Percentiles rank a stretch among this genome's conserved stretches.
Conservation (phyloP, 352 stramenopile species). For the Phytophthora rubi region DNA sequence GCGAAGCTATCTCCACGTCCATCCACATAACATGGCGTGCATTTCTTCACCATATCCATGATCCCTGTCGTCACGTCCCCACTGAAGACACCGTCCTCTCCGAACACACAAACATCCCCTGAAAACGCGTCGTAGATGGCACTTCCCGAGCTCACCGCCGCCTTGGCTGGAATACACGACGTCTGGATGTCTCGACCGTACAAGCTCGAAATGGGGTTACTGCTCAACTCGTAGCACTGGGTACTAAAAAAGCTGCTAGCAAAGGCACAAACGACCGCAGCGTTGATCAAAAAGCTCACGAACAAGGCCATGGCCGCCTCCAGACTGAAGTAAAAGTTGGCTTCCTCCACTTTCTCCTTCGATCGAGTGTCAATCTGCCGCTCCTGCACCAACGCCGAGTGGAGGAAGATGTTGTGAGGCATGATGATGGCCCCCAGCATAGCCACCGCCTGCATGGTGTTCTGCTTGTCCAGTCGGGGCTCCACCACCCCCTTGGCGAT, state of each 20-base stretch:
- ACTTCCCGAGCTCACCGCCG: conserved; percentile 54
- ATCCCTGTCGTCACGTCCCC: conserved; percentile 8
- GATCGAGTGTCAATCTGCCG: conserved; percentile 33
- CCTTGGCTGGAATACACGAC: conserved; percentile 61
- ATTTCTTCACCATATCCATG: conserved; percentile 18
- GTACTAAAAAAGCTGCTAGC: conserved; percentile 90
- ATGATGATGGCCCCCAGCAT: conserved; percentile 94
- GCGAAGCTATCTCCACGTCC: conserved; percentile 19
- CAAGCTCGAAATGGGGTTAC: conserved; percentile 57
- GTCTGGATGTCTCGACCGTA: conserved; percentile 65
- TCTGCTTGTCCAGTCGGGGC: conserved; percentile 65
- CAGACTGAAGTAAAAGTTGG: conserved; percentile 88
- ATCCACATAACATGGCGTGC: conserved; percentile 63
- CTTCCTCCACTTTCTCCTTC: conserved; percentile 48
- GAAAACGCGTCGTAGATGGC: conserved; percentile 69
- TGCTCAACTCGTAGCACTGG: conserved; percentile 54
- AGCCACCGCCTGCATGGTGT: conserved; percentile 68
- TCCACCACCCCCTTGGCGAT: conserved; percentile 77
- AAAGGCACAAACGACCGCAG: conserved; percentile 90
- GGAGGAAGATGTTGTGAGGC: conserved; percentile 96
- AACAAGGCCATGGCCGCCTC: conserved; percentile 86
- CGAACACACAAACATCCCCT: conserved; percentile 59
- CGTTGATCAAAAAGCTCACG: conserved; percentile 92
- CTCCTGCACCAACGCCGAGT: conserved; percentile 88
- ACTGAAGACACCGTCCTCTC: conserved; percentile 11